These are phyloP conservation scores for Aegilops tauschii DNA, from an alignment of 176 grass and related monocot species.

Conservation along the genomic window DNA sequence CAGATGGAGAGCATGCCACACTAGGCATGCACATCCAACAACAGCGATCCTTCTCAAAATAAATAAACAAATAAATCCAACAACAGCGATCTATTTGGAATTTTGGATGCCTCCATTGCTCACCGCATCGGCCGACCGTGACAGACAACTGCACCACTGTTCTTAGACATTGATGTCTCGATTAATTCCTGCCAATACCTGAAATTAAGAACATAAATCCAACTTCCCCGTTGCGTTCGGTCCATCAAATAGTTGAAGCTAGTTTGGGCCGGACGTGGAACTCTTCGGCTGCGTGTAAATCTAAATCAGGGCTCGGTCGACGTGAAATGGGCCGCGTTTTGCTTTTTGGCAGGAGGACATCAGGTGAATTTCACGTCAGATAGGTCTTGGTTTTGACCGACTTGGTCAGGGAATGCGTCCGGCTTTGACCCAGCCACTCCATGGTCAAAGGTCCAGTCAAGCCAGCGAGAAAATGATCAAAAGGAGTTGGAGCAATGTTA, in stretches of 20 bases:
- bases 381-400: not conserved
- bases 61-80: not conserved
- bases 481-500: not conserved
- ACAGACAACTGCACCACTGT: not conserved
- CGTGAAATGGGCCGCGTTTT: too few species aligned
- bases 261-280: too few species aligned
- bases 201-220: too few species aligned
- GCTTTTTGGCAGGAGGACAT: too few species aligned
- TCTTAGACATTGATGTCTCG: not conserved
- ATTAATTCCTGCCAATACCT: too few species aligned
- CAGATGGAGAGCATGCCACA: not conserved
- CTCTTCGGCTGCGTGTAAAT: too few species aligned
- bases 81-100: not conserved
- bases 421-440: not conserved
- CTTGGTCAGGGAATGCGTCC: not conserved
- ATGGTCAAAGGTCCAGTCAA: slow-evolving; percentile 24
- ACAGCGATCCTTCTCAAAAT: not conserved
- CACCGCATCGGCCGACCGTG: not conserved
- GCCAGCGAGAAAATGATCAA: slow-evolving; percentile 4
- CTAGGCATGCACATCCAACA: not conserved
- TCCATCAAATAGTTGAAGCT: too few species aligned
- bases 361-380: not conserved
- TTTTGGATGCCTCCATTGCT: not conserved
- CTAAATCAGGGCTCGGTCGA: too few species aligned
- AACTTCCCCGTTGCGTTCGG: too few species aligned